phyloP scores from a whole-genome alignment of 805 yeast species.

The Wickerhamomyces strasburgensis region DNA sequence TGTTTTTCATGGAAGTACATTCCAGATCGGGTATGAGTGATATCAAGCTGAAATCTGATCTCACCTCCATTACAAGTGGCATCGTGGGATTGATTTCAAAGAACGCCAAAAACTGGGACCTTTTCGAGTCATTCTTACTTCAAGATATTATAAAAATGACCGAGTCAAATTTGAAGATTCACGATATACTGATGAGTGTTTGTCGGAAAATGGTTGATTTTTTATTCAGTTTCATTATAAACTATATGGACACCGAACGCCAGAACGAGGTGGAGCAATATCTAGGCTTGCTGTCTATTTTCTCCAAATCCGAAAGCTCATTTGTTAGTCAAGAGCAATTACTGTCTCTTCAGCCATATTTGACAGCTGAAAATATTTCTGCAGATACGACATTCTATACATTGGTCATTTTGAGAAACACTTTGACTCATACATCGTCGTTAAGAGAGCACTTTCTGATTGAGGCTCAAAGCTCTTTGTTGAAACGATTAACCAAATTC shows the following conservation, averaged over 20 bases:
- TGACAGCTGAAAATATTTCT: slow-evolving; percentile 43
- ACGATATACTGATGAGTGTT: slow-evolving; percentile 17
- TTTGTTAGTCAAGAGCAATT: slow-evolving; percentile 66
- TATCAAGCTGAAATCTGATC: not conserved
- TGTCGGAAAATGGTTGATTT: slow-evolving; percentile 30
- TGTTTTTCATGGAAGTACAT: slow-evolving; percentile 30
- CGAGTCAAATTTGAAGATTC: slow-evolving; percentile 17
- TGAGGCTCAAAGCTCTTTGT: slow-evolving; percentile 46
- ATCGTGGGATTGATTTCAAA: slow-evolving; percentile 35
- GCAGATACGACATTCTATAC: slow-evolving; percentile 42
- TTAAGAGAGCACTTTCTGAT: slow-evolving; percentile 47
- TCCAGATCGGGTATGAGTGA: slow-evolving; percentile 1
- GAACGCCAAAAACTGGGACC: slow-evolving; percentile 35
- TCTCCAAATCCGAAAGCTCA: slow-evolving; percentile 48
- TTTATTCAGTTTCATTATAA: slow-evolving; percentile 33
- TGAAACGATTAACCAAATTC: slow-evolving; percentile 55
- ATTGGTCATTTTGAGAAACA: slow-evolving; percentile 47
- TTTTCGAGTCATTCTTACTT: slow-evolving; percentile 44
- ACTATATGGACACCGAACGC: slow-evolving; percentile 26
- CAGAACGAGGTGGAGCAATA: slow-evolving; percentile 28
- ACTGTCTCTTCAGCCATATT: slow-evolving; percentile 56
- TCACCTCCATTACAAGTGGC: slow-evolving; percentile 15
- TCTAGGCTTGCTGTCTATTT: slow-evolving; percentile 48
- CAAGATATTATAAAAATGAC: slow-evolving; percentile 35
- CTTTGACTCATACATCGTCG: slow-evolving; percentile 39